A percentile compares a stretch with the other conserved stretches of the same genome.
These are phyloP conservation scores for Fusarium devonianum DNA, from an alignment of 2,329 filamentous ascomycete species.

Conservation along the genomic window DNA sequence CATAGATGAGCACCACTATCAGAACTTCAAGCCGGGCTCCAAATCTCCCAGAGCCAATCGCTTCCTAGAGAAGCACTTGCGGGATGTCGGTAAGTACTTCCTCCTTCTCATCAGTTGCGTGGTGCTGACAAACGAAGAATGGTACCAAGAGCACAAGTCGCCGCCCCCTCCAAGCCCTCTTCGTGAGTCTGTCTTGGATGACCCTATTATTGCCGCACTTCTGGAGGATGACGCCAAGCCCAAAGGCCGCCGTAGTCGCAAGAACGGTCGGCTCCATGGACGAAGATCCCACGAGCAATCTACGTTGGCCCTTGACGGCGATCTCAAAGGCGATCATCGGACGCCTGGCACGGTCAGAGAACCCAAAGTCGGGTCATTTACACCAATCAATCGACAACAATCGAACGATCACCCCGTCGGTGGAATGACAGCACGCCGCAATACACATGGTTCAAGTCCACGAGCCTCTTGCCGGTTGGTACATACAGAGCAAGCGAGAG, in stretches of 20 bases:
- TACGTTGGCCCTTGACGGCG: not conserved
- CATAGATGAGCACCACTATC: constrained; percentile 55
- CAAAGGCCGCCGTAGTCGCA: constrained; percentile 7
- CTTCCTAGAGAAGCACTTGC: constrained; percentile 47
- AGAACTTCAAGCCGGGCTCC: constrained; percentile 50
- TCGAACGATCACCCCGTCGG: no score
- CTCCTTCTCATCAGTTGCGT: not conserved
- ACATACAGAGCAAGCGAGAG: not conserved
- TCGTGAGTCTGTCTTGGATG: not conserved
- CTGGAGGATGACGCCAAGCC: constrained; percentile 4
- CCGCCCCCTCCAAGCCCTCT: constrained; percentile 16
- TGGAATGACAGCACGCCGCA: no score
- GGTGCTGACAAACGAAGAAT: constrained; percentile 21
- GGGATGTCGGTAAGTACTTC: constrained; percentile 32
- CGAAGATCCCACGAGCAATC: not conserved
- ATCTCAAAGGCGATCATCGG: not conserved
- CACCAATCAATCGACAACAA: not conserved
- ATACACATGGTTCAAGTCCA: no score
- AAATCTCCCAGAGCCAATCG: constrained; percentile 47
- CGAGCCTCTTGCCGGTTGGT: no score
- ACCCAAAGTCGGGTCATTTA: not conserved
- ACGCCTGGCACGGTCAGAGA: not conserved
- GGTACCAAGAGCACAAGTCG: constrained; percentile 19
- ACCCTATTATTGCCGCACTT: constrained; percentile 9
- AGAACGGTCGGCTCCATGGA: not conserved